These are phyloP conservation scores for Sanchytrium tribonematis DNA, from an alignment of 371 early-diverging fungal genomes.

Conservation along the genomic window DNA sequence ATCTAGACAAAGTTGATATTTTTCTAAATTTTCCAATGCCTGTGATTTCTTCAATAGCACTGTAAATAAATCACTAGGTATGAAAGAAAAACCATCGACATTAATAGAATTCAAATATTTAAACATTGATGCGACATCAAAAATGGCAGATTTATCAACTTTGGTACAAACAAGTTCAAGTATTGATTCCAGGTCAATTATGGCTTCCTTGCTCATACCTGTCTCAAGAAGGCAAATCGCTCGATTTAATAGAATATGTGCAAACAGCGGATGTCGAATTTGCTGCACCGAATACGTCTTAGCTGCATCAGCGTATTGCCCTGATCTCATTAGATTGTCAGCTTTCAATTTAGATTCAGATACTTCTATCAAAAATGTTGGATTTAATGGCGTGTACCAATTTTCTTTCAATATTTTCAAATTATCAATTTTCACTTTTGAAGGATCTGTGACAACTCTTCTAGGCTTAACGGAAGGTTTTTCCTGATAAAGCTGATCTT, in stretches of 20 bases:
- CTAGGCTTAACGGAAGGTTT: not conserved
- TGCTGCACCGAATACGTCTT: not conserved
- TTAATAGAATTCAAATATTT: slow-evolving; percentile 8
- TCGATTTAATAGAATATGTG: slow-evolving; percentile 24
- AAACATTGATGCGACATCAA: slow-evolving; percentile 49
- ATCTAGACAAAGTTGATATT: not conserved
- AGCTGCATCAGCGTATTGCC: not conserved
- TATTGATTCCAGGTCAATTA: slow-evolving; percentile 28
- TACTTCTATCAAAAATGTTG: not conserved
- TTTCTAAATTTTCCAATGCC: not conserved
- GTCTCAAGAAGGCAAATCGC: slow-evolving; percentile 51
- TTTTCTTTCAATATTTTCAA: not conserved
- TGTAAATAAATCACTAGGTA: not conserved
- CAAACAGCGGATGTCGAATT: not conserved
- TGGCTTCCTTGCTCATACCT: slow-evolving; percentile 42
- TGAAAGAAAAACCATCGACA: not conserved
- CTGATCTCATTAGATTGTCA: not conserved
- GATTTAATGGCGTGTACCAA: not conserved
- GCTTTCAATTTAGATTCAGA: not conserved
- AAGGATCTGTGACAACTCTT: not conserved
- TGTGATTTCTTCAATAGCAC: not conserved
- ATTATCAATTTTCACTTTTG: not conserved
- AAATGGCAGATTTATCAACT: slow-evolving; percentile 41
- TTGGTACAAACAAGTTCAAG: slow-evolving; percentile 32
- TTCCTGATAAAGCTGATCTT: not conserved